Evolutionary conservation across 192 early-diverging fungal genomes (phyloP), one percentile per base, ranked within the genome.

Genomic region (Umbelopsis sp.): DNA sequence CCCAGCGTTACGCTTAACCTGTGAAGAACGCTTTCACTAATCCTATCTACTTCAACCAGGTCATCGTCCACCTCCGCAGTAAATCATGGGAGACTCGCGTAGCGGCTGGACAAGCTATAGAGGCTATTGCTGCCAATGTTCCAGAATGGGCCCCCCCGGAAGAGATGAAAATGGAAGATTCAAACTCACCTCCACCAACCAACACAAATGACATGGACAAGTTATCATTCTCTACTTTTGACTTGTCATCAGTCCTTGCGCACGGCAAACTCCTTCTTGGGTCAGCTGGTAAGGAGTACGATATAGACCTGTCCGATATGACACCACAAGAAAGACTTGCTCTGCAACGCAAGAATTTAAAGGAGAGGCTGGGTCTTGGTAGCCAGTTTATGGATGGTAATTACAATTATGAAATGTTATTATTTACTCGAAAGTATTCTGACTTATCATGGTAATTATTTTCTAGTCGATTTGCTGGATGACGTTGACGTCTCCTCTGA

Each of bases 41-140:
- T 20, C 34, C 45, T 43, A 70, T 45, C 65, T 43, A 62, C 36
- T 69, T 20, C 26, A n/a, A 24, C 16, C 72, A 94, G 92, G 92
- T 95, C 11, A 74, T 96, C 2, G 90, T 92, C 32, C 92, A 96
- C 72, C 79, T 99, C 2, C 85, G 95, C 34, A 95, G 91, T 77
- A 91, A 91, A 76, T 87, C 86, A 71, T 99, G 98, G 98, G 96
- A 95, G 53, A 97, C 97, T 17, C 95, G 98, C 4, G 87, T 92
- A 38, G 98, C 98, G n/a, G 96, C 96, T 0, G 93, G 92, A 3
- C 86, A 91, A 45, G 96, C 98, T 8, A 78, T 99, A 8, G 94
- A 96, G 66, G 91, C 93, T 6, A 97, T 99, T 72, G 93, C 94
- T 50, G 80, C 85, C 44, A 93, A 97, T 78, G 95, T 99, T 4